Evolutionary conservation across 148 eudicot genomes (phyloP).

Genomic region (Heliamphora exappendiculata): DNA sequence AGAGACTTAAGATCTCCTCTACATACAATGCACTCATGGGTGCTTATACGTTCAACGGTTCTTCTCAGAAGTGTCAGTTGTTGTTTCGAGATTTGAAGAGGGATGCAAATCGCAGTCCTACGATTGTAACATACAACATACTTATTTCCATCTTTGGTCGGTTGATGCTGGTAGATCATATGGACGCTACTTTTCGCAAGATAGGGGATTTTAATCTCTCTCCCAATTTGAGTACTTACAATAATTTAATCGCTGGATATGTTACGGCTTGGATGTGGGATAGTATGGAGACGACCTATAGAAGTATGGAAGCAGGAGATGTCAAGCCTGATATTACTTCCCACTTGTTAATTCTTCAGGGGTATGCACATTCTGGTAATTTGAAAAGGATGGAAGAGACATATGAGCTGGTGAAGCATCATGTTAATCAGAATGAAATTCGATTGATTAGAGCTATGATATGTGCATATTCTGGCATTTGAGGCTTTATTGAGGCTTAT

Average conservation of each 20-base stretch:
- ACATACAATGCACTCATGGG: slow-evolving; percentile 75
- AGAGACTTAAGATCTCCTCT: slow-evolving; percentile 28
- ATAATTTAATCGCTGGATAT: slow-evolving; percentile 67
- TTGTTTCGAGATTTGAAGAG: slow-evolving; percentile 54
- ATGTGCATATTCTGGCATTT: slow-evolving; percentile 62
- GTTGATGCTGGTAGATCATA: slow-evolving; percentile 62
- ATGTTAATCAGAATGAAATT: slow-evolving; percentile 12
- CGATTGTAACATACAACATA: slow-evolving; percentile 68
- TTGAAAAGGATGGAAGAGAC: slow-evolving; percentile 72
- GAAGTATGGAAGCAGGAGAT: slow-evolving; percentile 35
- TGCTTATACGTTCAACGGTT: slow-evolving; percentile 52
- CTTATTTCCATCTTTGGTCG: slow-evolving; percentile 71
- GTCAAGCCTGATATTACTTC: slow-evolving; percentile 47
- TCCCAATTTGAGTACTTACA: slow-evolving; percentile 58
- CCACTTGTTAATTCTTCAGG: slow-evolving; percentile 61
- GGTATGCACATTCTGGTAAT: slow-evolving; percentile 63
- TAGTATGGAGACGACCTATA: slow-evolving; percentile 61
- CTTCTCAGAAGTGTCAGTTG: slow-evolving; percentile 42
- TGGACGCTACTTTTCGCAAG: slow-evolving; percentile 66
- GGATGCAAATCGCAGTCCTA: slow-evolving; percentile 54
- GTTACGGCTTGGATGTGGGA: slow-evolving; percentile 97
- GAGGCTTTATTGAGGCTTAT: slow-evolving; percentile 41
- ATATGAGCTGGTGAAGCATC: slow-evolving; percentile 38
- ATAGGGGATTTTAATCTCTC: slow-evolving; percentile 37
- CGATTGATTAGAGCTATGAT: slow-evolving; percentile 53